Base-by-base conservation (phyloP, 2,329 filamentous ascomycete genomes). In the Neofusicoccum umdonicola region DNA sequence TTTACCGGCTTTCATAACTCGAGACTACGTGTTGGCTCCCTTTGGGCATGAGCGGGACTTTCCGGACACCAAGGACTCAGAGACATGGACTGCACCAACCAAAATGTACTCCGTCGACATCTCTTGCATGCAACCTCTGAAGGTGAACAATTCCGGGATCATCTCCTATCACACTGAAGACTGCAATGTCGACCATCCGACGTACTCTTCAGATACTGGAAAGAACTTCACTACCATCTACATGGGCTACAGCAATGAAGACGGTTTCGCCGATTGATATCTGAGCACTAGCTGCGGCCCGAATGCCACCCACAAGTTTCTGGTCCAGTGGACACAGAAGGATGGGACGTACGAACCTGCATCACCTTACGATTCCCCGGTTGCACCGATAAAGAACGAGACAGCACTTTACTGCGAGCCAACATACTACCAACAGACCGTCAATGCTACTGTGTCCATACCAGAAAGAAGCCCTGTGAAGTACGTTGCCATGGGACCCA, bases 371-470 rank as follows among this genome's bases (percentile, higher is more conserved):
- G 47, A 50, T 31, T 50, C 47, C 8, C 47, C 47, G 15, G 37
- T 63, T 13, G 70, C 68, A 37, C 69, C 72, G 47, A 15, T 51
- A 7, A 37, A 22, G 41, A 63, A 41, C 11, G 64, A 77, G 0
- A 81, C 78, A 0, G 76, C 77, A 0, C 22, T 80, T 0, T 85
- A 79, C 54, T 85, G 83, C 54, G 70, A 79, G 22, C 65, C 82
- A 11, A 62, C 42, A 19, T 62, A 62, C 57, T 62, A 50, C 57
- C 27, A 19, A 0, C 82, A 85, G 44, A 12, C 73, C 0, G 82
- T 84, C 0, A 69, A 72, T 0, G 80, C 81, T 0, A 81, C 76
- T 0, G 73, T 87, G 1, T 66, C 71, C 4, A 63, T 68, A 4
- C 70, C 72, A 0, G 62, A 27, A n/a, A 50, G 22, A 31, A 50